Conservation (phyloP, 306 rosid species). For the Pterocarpus macrocarpus region DNA sequence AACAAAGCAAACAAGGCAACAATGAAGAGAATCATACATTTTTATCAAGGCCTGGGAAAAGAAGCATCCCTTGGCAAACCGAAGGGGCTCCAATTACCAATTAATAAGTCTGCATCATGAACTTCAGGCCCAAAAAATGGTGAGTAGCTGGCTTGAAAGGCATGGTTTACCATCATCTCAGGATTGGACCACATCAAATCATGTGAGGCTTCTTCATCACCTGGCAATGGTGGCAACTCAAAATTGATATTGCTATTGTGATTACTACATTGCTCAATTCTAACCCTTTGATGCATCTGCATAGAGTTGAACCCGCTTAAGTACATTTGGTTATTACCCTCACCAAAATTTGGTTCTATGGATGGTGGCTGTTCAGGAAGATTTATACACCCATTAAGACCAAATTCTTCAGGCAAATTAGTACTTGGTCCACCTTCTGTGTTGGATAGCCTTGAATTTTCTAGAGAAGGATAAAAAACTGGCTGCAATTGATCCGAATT, state of each 20-base stretch:
- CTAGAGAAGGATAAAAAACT: slow-evolving; percentile 51
- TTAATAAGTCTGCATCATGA: slow-evolving; percentile 61
- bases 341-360: slow-evolving; percentile 34
- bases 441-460: slow-evolving; percentile 49
- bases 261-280: slow-evolving; percentile 42
- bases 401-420: slow-evolving; percentile 48
- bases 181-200: slow-evolving; percentile 63
- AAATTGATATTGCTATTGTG: slow-evolving; percentile 45
- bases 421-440: slow-evolving; percentile 42
- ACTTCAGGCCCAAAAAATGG: slow-evolving; percentile 57
- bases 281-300: slow-evolving; percentile 45
- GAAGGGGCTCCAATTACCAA: slow-evolving; percentile 77
- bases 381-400: slow-evolving; percentile 52
- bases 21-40: slow-evolving; percentile 33
- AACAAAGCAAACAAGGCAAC: slow-evolving; percentile 35
- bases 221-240: slow-evolving; percentile 77
- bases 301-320: slow-evolving; percentile 53
- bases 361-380: slow-evolving; percentile 40
- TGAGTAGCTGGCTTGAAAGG: slow-evolving; percentile 51
- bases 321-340: slow-evolving; percentile 36
- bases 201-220: slow-evolving; percentile 51
- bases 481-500: slow-evolving; percentile 46
- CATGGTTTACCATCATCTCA: slow-evolving; percentile 62
- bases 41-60: slow-evolving; percentile 58
- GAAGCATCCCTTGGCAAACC: slow-evolving; percentile 70